Evolutionary conservation across 495 filamentous ascomycete species (phyloP).

Genomic region (Gamarada debralockiae): DNA sequence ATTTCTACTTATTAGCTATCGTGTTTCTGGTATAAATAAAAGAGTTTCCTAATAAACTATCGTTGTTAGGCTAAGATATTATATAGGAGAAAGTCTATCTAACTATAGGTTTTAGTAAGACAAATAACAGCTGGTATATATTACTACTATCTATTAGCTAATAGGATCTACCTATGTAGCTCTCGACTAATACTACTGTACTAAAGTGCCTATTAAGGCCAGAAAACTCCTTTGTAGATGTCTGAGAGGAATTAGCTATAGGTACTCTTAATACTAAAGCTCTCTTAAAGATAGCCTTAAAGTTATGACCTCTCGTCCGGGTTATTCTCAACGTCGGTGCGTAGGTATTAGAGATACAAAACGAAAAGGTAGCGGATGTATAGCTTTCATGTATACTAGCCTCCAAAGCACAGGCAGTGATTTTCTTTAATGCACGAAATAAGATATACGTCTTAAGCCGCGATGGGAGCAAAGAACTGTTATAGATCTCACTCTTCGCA

Average conservation of each 20-base stretch:
- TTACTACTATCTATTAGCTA: slow-evolving; percentile 54
- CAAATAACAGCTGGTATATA: slow-evolving; percentile 57
- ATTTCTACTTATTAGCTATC: slow-evolving; percentile 58
- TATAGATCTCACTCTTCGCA: slow-evolving; percentile 57
- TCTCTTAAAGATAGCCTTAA: slow-evolving; percentile 42
- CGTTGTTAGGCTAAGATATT: slow-evolving; percentile 69
- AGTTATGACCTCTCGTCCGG: slow-evolving; percentile 34
- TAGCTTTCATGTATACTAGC: slow-evolving; percentile 37
- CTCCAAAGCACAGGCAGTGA: slow-evolving; percentile 39
- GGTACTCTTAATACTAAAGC: slow-evolving; percentile 31
- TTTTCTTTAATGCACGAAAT: slow-evolving; percentile 53
- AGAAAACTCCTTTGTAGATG: slow-evolving; percentile 46
- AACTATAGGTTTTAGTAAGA: slow-evolving; percentile 69
- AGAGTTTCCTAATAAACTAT: slow-evolving; percentile 61
- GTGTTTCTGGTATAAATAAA: slow-evolving; percentile 66
- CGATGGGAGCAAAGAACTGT: slow-evolving; percentile 39
- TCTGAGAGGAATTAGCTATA: slow-evolving; percentile 16
- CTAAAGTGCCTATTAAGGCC: slow-evolving; percentile 50
- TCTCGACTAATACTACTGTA: slow-evolving; percentile 63
- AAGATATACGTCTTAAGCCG: slow-evolving; percentile 42
- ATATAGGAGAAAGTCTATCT: slow-evolving; percentile 40
- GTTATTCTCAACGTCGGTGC: slow-evolving; percentile 75
- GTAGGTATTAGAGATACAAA: slow-evolving; percentile 63
- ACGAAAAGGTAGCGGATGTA: slow-evolving; percentile 44
- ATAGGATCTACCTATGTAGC: slow-evolving; percentile 49